Percentiles rank a stretch among this genome's conserved stretches.
Evolutionary conservation across 1,139 yeast species (phyloP).

Genomic region (Kodamaea suecica): DNA sequence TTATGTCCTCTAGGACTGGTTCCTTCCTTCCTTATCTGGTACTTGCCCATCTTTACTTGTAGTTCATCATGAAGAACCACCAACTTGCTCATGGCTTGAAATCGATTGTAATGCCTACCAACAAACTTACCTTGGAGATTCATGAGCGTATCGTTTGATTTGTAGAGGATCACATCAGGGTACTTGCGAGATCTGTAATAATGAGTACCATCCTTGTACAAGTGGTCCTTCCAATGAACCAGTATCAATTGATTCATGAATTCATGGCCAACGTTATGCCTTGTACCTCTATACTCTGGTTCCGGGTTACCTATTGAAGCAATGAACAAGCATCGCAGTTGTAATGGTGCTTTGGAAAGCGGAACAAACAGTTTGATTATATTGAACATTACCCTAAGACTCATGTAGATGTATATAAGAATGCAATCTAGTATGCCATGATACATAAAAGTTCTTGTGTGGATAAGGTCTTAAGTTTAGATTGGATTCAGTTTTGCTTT

Average conservation of each 20-base stretch:
- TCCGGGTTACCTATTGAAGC: conserved; percentile 83
- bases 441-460: conserved; percentile 13
- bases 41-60: conserved; percentile 59
- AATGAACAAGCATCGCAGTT: conserved; percentile 30
- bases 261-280: conserved; percentile 78
- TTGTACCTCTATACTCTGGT: conserved; percentile 52
- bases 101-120: conserved; percentile 43
- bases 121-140: conserved; percentile 62
- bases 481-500: too few species aligned
- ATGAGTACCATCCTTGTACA: conserved; percentile 11
- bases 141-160: conserved; percentile 58
- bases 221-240: conserved; percentile 22
- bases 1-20: conserved; percentile 76
- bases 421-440: too few species aligned
- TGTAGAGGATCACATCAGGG: conserved; percentile 34
- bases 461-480: conserved; percentile 18
- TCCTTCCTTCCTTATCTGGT: conserved; percentile 54
- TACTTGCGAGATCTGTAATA: conserved; percentile 21
- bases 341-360: background rate
- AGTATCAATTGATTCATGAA: conserved; percentile 37
- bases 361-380: conserved; percentile 1
- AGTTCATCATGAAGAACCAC: conserved; percentile 76
- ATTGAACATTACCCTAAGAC: background rate
- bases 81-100: conserved; percentile 33
- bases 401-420: background rate